Percentiles rank a stretch among this genome's conserved stretches.
Conservation (phyloP, 1,284 basidiomycete species). For the Rhodotorula sp. region DNA sequence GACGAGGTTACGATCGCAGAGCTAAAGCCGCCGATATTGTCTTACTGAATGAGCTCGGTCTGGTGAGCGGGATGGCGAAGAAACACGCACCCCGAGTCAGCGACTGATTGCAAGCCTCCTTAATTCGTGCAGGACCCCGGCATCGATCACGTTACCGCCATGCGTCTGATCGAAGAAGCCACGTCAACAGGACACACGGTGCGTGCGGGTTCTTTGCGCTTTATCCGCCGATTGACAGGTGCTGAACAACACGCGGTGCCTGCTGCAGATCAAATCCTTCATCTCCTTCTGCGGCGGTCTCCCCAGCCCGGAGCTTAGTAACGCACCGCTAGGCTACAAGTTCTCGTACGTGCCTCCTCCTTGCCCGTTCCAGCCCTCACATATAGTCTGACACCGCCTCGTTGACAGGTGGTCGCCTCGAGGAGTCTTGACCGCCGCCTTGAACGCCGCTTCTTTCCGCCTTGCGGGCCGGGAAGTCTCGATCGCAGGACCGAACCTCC, state of each 20-base stretch:
- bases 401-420: slow-evolving; percentile 70
- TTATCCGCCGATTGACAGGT: too few species aligned
- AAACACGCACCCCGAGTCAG: too few species aligned
- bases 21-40: slow-evolving; percentile 69
- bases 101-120: too few species aligned
- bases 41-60: slow-evolving; percentile 86
- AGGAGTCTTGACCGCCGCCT: slow-evolving; percentile 79
- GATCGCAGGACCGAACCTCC: slow-evolving; percentile 60
- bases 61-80: background rate
- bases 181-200: slow-evolving; percentile 58
- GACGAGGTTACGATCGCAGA: slow-evolving; percentile 51
- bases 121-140: slow-evolving; percentile 69
- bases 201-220: background rate
- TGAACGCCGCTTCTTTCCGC: slow-evolving; percentile 73
- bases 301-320: slow-evolving; percentile 69
- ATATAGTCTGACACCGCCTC: background rate
- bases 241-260: background rate
- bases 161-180: slow-evolving; percentile 64
- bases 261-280: slow-evolving; percentile 64
- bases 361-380: too few species aligned
- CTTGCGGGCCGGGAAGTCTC: slow-evolving; percentile 57
- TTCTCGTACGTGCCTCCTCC: slow-evolving; percentile 60
- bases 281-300: slow-evolving; percentile 92
- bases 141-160: slow-evolving; percentile 91
- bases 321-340: slow-evolving; percentile 70